These are phyloP conservation scores for Casaregolazyma lundiana DNA, from an alignment of 1,139 yeast genomes.

Conservation along the genomic window DNA sequence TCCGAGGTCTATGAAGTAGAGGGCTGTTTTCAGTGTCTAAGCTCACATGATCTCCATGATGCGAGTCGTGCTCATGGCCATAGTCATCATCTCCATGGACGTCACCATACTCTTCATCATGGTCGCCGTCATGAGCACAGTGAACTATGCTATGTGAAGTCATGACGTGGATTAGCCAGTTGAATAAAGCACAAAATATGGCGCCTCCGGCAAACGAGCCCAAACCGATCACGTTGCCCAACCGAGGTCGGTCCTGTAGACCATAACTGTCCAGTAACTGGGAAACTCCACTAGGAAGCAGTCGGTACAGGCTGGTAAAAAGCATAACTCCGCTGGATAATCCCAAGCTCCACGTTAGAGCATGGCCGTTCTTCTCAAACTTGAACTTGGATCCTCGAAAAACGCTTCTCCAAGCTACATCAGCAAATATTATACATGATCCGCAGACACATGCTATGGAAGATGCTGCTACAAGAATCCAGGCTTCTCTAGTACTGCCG, in stretches of 20 bases:
- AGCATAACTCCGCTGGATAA: constrained; percentile 65
- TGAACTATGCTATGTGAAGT: constrained; percentile 85
- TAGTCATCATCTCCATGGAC: constrained; percentile 2
- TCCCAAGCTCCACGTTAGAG: constrained; percentile 61
- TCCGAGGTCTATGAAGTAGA: not conserved
- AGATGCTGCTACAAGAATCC: constrained; percentile 53
- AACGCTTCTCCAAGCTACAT: constrained; percentile 39
- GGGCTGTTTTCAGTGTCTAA: constrained; percentile 10
- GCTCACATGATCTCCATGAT: constrained; percentile 14
- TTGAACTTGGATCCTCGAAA: constrained; percentile 40
- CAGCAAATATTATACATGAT: constrained; percentile 50
- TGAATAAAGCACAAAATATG: constrained; percentile 48
- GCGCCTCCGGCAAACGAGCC: constrained; percentile 57
- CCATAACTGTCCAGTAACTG: constrained; percentile 30
- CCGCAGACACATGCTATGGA: constrained; percentile 59
- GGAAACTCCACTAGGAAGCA: constrained; percentile 60
- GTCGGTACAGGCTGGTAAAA: constrained; percentile 68
- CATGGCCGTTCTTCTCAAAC: constrained; percentile 54
- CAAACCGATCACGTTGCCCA: constrained; percentile 41
- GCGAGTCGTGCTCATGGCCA: constrained; percentile 58
- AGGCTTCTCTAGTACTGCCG: constrained; percentile 34
- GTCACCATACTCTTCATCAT: constrained; percentile 27
- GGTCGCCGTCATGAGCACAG: constrained; percentile 56
- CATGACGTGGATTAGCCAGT: constrained; percentile 59
- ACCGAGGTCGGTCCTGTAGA: constrained; percentile 22